Percentiles rank a stretch among this genome's conserved stretches.
These are phyloP conservation scores for Nicotiana obtusifolia DNA, from an alignment of 257 asterid species.

Conservation along the genomic window DNA sequence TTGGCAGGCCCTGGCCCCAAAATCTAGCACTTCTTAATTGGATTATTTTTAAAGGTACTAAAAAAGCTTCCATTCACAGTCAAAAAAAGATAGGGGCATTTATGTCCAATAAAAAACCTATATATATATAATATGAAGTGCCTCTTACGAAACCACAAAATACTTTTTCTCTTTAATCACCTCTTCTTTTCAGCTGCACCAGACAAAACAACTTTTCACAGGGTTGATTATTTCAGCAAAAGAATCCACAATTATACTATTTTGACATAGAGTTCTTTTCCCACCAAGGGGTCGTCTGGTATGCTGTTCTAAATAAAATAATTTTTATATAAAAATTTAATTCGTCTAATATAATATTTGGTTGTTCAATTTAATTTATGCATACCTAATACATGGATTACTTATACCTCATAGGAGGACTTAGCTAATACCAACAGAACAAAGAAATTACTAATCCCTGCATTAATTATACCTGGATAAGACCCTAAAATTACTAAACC, in stretches of 20 bases:
- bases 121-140: slow-evolving; percentile 22
- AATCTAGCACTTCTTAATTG: slow-evolving; percentile 15
- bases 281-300: too few relatives aligned
- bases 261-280: not conserved
- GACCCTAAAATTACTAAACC: too few relatives aligned
- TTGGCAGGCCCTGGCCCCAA: slow-evolving; percentile 14
- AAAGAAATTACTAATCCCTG: too few relatives aligned
- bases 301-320: too few relatives aligned
- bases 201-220: slow-evolving; percentile 19
- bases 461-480: too few relatives aligned
- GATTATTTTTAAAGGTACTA: slow-evolving; percentile 3
- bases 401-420: too few relatives aligned
- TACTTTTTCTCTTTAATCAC: slow-evolving; percentile 10
- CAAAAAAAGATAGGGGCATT: slow-evolving; percentile 17
- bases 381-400: too few relatives aligned
- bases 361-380: too few relatives aligned
- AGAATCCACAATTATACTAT: not conserved
- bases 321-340: too few relatives aligned
- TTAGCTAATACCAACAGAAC: too few relatives aligned
- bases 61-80: not conserved
- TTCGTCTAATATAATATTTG: too few relatives aligned
- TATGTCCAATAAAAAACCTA: slow-evolving; percentile 28
- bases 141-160: slow-evolving; percentile 23
- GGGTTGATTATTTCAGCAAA: too few relatives aligned
- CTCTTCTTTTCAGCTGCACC: slow-evolving; percentile 10